Conservation (phyloP, 495 filamentous ascomycete genomes). For the Penicillium malachiteum region DNA sequence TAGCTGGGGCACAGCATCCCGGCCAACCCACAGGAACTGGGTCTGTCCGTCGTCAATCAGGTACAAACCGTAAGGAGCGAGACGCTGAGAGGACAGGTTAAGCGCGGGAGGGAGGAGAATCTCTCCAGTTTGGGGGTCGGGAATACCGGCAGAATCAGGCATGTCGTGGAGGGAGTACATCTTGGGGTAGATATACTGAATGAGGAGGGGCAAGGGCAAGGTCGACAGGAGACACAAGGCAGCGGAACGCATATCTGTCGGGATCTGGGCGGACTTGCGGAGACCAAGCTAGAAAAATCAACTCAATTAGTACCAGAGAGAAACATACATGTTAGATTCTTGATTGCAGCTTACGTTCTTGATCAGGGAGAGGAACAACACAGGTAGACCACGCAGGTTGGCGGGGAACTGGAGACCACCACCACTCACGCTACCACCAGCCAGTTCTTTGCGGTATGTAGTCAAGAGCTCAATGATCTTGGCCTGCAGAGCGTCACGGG, state of each 20-base stretch:
- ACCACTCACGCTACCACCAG: constrained; percentile 91
- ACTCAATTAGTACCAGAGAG: constrained; percentile 18
- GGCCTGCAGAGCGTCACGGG: constrained; percentile 81
- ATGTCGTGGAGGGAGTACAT: constrained; percentile 96
- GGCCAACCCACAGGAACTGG: constrained; percentile 96
- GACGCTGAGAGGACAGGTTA: constrained; percentile 82
- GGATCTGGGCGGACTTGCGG: constrained; percentile 93
- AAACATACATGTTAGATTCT: background rate
- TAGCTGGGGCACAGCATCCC: constrained; percentile 88
- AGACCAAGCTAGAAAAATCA: constrained; percentile 67
- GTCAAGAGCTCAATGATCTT: constrained; percentile 92
- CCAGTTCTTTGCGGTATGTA: constrained; percentile 96
- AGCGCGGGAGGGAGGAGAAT: constrained; percentile 80
- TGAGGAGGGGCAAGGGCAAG: constrained; percentile 83
- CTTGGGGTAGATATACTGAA: constrained; percentile 95
- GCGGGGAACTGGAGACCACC: constrained; percentile 89
- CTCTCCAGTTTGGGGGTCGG: constrained; percentile 80
- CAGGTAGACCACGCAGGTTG: constrained; percentile 82
- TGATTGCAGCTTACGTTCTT: constrained; percentile 68
- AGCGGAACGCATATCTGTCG: constrained; percentile 90
- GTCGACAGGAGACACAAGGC: constrained; percentile 92
- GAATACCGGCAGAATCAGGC: constrained; percentile 88
- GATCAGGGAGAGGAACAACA: constrained; percentile 89
- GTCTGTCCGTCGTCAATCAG: constrained; percentile 96
- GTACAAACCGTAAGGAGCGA: constrained; percentile 94